These are phyloP conservation scores for Penicillium psychrofluorescens DNA, from an alignment of 495 filamentous ascomycete species.

Conservation along the genomic window DNA sequence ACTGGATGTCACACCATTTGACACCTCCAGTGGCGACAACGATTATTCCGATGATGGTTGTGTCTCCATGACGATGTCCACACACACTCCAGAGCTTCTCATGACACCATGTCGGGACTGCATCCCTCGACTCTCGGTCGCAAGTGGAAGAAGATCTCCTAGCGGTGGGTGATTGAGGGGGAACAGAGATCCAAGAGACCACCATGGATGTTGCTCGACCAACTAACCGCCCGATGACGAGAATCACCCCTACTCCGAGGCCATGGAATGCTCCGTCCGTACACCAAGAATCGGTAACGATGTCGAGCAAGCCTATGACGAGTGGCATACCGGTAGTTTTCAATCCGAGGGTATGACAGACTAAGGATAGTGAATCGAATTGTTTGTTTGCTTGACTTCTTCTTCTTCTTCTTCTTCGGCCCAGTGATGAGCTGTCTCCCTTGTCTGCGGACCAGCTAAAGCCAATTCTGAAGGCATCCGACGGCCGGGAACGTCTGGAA, in stretches of 20 bases:
- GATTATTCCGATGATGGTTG: too few relatives aligned
- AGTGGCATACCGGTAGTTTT: conserved; percentile 34
- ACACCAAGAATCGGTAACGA: conserved; percentile 21
- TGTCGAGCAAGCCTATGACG: conserved; percentile 29
- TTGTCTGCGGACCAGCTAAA: conserved; percentile 2
- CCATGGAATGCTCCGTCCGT: conserved; percentile 24
- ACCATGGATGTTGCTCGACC: too few relatives aligned
- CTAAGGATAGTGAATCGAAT: background rate
- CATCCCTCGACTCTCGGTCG: too few relatives aligned
- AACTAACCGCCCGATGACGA: conserved; percentile 22
- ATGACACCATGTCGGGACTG: too few relatives aligned
- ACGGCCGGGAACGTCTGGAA: conserved; percentile 1
- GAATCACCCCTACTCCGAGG: conserved; percentile 24
- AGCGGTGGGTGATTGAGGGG: too few relatives aligned
- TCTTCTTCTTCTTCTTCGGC: conserved; percentile 1
- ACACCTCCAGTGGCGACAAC: too few relatives aligned
- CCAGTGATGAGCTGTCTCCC: conserved; percentile 12
- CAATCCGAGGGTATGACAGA: conserved; percentile 18
- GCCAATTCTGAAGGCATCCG: conserved; percentile 22
- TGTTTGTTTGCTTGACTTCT: background rate
- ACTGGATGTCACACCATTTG: too few relatives aligned
- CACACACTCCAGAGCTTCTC: too few relatives aligned
- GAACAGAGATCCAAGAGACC: too few relatives aligned
- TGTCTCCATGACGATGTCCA: too few relatives aligned
- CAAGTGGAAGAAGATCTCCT: too few relatives aligned